Conservation (phyloP, 192 early-diverging fungal genomes). For the Mortierella claussenii region DNA sequence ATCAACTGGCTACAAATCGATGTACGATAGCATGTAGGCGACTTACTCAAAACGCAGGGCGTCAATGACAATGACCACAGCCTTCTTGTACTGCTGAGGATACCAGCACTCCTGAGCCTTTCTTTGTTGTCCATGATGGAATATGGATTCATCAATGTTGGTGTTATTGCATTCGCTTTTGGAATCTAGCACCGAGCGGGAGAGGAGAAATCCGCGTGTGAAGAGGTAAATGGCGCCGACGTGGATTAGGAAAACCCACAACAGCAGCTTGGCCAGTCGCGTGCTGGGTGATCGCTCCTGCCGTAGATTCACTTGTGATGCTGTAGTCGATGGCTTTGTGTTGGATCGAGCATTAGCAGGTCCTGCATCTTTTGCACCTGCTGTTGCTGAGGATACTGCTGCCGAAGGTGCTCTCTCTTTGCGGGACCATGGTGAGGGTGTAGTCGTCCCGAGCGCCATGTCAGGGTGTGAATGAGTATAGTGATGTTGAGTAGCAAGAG, state of each 20-base stretch:
- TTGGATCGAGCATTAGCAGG: too few species aligned
- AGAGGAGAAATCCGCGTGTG: conserved; percentile 76
- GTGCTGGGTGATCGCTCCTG: conserved; percentile 35
- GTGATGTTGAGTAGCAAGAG: too few species aligned
- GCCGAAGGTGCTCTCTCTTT: too few species aligned
- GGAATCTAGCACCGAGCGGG: conserved; percentile 69
- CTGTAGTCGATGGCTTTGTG: not conserved
- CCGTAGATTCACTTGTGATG: not conserved
- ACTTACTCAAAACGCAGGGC: conserved; percentile 75
- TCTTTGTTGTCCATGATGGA: not conserved
- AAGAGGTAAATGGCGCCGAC: conserved; percentile 72
- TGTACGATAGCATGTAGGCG: too few species aligned
- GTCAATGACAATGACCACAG: conserved; percentile 77
- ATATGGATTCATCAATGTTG: conserved; percentile 11
- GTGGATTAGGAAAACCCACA: conserved; percentile 58
- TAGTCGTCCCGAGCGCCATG: too few species aligned
- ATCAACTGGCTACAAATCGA: too few species aligned
- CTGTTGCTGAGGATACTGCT: too few species aligned
- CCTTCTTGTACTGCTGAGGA: conserved; percentile 63
- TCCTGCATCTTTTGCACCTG: not conserved
- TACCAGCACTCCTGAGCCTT: conserved; percentile 52
- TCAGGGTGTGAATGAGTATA: too few species aligned
- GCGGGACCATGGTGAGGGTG: too few species aligned
- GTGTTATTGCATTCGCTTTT: conserved; percentile 56
- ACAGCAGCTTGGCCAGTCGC: conserved; percentile 37